Evolutionary conservation across 768 basidiomycete species (phyloP), one percentile per base, ranked within the genome.

Genomic region (Leucosporidium scottii): DNA sequence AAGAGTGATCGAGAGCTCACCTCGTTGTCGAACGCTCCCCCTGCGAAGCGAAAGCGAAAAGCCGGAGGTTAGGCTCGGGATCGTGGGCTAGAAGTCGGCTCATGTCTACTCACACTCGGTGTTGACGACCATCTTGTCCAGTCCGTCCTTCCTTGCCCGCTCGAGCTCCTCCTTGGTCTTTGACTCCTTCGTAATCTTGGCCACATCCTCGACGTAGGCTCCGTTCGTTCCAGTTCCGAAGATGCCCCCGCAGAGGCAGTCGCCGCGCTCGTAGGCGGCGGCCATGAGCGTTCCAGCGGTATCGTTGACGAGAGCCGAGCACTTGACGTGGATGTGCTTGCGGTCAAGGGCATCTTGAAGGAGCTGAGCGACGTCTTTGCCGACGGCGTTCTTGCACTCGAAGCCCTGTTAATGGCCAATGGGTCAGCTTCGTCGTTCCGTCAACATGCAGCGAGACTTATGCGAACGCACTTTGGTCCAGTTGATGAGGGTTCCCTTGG

Each of bases 171-270:
- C 85, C 23, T 25, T 34, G 36, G 64, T 39, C 65, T 51, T 59
- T 1, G 84, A 84, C 12, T 96, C 82, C 78, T 98, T 98, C 50
- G 82, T 85, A 76, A 98, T 86, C 60, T 91, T 92, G 60, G 84
- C 82, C 48, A 93, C 81, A 72, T 89, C 83, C 78, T 98, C 94
- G 59, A 99, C 85, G 79, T 96, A 99, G 17, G 96, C 96, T 36
- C 96, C 96, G 76, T 99, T 99, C 8, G 96, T 98, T 23, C 96
- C 96, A 0, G 96, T 99, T 30, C 96, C 96, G 77, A 98, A 98
- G 75, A 98, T 98, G 63, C 88, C 88, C 57, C 82, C 82, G 44
- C 93, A 84, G 21, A 92, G 81, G 74, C 91, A 94, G 9, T 89
- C 89, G 25, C 96, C 96, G 5, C 86, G 84, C n/a, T 89, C 89